Evolutionary conservation across 2,329 filamentous ascomycete species (phyloP).

Genomic region (Curvularia eragrostidis): DNA sequence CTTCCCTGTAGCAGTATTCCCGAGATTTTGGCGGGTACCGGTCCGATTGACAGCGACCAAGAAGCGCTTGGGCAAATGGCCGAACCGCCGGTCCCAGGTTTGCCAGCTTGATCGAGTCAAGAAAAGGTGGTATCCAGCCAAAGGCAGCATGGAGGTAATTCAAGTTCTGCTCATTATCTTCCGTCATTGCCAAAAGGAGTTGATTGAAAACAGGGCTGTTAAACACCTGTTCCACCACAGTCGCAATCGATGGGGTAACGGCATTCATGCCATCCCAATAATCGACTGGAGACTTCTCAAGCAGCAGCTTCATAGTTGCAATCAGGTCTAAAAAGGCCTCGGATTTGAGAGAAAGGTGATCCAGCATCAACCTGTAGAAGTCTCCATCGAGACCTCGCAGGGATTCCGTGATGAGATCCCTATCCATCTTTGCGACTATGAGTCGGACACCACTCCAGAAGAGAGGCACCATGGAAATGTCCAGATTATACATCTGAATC

Average conservation of each 20-base stretch:
- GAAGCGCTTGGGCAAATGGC: slow-evolving; percentile 76
- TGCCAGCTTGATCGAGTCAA: slow-evolving; percentile 76
- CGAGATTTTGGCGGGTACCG: slow-evolving; percentile 64
- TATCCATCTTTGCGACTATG: slow-evolving; percentile 76
- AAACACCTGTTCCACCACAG: slow-evolving; percentile 84
- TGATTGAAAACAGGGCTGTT: slow-evolving; percentile 70
- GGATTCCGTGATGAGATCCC: slow-evolving; percentile 76
- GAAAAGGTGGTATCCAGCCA: slow-evolving; percentile 79
- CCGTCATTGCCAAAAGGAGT: slow-evolving; percentile 60
- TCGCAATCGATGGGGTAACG: slow-evolving; percentile 78
- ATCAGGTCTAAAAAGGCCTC: slow-evolving; percentile 71
- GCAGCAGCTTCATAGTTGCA: slow-evolving; percentile 71
- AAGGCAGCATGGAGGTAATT: slow-evolving; percentile 69
- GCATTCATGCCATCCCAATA: slow-evolving; percentile 90
- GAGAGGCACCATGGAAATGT: slow-evolving; percentile 64
- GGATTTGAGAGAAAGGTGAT: slow-evolving; percentile 65
- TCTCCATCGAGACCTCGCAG: slow-evolving; percentile 80
- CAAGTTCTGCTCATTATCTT: slow-evolving; percentile 58
- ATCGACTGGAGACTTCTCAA: slow-evolving; percentile 76
- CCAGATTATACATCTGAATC: slow-evolving; percentile 63
- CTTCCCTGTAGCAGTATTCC: slow-evolving; percentile 68
- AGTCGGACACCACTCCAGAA: slow-evolving; percentile 82
- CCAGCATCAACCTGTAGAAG: slow-evolving; percentile 64
- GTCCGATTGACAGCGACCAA: slow-evolving; percentile 67
- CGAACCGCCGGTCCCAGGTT: slow-evolving; percentile 82